Conservation (phyloP, 1,284 basidiomycete genomes). For the Golubevia pallescens region DNA sequence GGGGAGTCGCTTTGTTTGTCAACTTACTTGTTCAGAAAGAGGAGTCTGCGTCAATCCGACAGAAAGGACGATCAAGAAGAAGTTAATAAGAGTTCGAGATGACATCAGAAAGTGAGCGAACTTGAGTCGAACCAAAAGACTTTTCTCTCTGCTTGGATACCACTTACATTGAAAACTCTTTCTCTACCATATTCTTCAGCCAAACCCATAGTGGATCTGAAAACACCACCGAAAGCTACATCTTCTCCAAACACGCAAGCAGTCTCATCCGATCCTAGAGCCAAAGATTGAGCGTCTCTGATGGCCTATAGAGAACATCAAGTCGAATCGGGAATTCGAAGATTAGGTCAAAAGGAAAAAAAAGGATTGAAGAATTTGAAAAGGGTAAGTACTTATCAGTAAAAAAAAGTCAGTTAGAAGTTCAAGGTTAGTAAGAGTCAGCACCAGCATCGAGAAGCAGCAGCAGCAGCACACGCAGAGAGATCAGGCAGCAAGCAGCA, state of each 20-base stretch:
- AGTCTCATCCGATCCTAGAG: conserved; percentile 18
- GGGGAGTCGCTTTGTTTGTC: too few relatives aligned
- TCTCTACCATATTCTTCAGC: background rate
- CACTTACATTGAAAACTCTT: background rate
- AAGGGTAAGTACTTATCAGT: background rate
- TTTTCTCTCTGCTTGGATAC: too few relatives aligned
- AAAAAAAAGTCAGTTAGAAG: background rate
- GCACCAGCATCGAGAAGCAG: too few relatives aligned
- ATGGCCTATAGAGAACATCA: conserved; percentile 28
- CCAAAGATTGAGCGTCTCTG: conserved; percentile 45
- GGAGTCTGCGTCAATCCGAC: conserved; percentile 47
- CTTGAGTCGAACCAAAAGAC: too few relatives aligned
- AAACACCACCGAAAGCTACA: background rate
- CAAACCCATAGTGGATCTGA: background rate
- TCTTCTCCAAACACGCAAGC: background rate
- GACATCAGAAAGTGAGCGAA: too few relatives aligned
- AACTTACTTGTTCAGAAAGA: conserved; percentile 23
- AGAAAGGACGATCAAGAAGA: background rate
- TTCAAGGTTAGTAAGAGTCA: too few relatives aligned
- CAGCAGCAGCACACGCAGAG: too few relatives aligned
- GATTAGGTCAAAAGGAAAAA: background rate
- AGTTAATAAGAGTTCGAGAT: too few relatives aligned
- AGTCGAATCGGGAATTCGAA: background rate
- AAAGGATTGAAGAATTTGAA: background rate
- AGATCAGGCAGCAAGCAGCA: too few relatives aligned